Percentiles rank a stretch among this genome's conserved stretches.
These are phyloP conservation scores for Babesia caballi DNA, from an alignment of 169 alveolate species.

Conservation along the genomic window DNA sequence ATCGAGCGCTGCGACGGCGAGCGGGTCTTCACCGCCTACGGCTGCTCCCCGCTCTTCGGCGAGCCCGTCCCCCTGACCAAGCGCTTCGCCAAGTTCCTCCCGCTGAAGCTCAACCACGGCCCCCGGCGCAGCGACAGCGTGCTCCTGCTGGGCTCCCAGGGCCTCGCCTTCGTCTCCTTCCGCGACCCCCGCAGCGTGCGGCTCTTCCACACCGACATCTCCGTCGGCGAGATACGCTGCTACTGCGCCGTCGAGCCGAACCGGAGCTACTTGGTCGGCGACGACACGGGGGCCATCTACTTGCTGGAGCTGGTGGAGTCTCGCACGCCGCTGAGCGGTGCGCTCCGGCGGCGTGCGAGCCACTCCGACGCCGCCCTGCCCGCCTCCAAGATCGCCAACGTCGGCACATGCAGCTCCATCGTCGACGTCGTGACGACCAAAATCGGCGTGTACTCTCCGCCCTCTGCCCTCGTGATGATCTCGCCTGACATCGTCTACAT, in stretches of 20 bases:
- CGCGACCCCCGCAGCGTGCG: constrained; percentile 32
- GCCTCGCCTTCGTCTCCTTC: constrained; percentile 39
- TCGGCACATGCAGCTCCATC: constrained; percentile 1
- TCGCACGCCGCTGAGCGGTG: constrained; percentile 1
- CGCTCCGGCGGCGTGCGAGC: constrained; percentile 23
- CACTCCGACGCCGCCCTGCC: neutral
- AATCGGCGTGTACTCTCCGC: constrained; percentile 37
- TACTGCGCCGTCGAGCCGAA: constrained; percentile 17
- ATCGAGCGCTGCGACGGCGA: constrained; percentile 27
- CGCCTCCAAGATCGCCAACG: neutral
- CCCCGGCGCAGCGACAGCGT: constrained; percentile 20
- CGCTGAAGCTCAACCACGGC: constrained; percentile 32
- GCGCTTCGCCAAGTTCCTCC: constrained; percentile 31
- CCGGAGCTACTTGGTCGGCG: constrained; percentile 36
- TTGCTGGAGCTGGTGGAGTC: constrained; percentile 46
- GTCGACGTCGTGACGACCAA: constrained; percentile 22
- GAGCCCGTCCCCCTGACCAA: constrained; percentile 31
- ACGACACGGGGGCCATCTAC: constrained; percentile 54
- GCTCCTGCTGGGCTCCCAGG: constrained; percentile 52
- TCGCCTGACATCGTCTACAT: constrained; percentile 15
- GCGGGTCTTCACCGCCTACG: constrained; percentile 43
- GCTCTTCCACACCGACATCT: constrained; percentile 28
- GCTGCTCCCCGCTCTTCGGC: constrained; percentile 48
- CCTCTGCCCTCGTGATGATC: constrained; percentile 44
- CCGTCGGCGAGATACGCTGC: constrained; percentile 42